phyloP scores from a whole-genome alignment of 192 early-diverging fungal species.

The Linnemannia hyalina region DNA sequence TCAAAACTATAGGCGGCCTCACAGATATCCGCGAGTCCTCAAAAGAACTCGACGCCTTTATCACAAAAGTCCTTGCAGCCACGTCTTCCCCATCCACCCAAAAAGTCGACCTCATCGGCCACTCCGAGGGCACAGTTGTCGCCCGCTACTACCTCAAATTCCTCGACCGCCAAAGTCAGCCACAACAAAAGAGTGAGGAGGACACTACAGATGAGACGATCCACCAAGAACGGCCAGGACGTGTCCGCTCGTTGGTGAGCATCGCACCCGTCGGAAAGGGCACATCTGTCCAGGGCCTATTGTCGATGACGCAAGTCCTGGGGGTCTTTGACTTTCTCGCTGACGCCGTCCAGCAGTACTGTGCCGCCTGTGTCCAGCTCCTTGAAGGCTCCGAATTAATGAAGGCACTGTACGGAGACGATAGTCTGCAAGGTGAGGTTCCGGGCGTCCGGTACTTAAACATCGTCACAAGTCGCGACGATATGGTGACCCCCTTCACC shows the following conservation, averaged over 20 bases:
- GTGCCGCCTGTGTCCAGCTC: conserved; percentile 24
- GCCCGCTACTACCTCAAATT: conserved; percentile 4
- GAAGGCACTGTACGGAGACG: neutral
- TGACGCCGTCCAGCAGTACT: neutral
- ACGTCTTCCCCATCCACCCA: neutral
- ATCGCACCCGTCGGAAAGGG: conserved; percentile 25
- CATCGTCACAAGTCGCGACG: conserved; percentile 13
- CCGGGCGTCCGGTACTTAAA: conserved; percentile 21
- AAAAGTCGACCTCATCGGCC: conserved; percentile 33
- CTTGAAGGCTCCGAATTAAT: conserved; percentile 21
- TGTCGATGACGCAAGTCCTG: conserved; percentile 4
- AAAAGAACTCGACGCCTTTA: conserved; percentile 9
- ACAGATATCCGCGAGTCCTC: conserved; percentile 27
- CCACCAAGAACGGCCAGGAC: neutral
- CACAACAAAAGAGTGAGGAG: neutral
- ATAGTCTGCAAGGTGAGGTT: neutral
- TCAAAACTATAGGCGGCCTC: conserved; percentile 14
- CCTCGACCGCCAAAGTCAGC: neutral
- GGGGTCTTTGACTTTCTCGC: neutral
- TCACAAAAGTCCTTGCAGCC: conserved; percentile 19
- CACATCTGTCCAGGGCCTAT: conserved; percentile 12
- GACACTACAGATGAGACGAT: neutral
- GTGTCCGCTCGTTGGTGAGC: conserved; percentile 14
- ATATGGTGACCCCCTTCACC: conserved; percentile 25
- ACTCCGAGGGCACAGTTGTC: conserved; percentile 33